Evolutionary conservation across 352 stramenopile species (phyloP).

Genomic region (Globisporangium ultimum): DNA sequence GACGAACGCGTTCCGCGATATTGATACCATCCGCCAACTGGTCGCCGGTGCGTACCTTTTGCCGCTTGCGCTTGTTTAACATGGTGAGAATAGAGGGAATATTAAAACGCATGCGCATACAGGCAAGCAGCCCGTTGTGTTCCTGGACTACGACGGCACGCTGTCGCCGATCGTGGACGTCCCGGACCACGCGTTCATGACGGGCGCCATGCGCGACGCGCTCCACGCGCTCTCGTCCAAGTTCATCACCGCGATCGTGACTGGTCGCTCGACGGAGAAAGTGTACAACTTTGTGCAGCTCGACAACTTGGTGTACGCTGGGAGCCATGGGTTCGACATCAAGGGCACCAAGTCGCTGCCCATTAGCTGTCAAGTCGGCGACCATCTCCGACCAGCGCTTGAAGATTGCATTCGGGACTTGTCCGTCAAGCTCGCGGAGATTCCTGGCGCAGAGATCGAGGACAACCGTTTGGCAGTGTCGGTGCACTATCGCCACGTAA

Average conservation of each 20-base stretch:
- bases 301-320: conserved; percentile 75
- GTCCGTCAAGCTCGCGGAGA: conserved; percentile 30
- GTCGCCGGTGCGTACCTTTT: conserved; percentile 32
- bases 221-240: conserved; percentile 60
- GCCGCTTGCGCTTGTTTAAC: too few relatives aligned
- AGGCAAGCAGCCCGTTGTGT: conserved; percentile 42
- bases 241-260: conserved; percentile 74
- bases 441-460: conserved; percentile 60
- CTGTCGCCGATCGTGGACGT: conserved; percentile 25
- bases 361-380: conserved; percentile 56
- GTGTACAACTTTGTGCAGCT: conserved; percentile 78
- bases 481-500: conserved; percentile 74
- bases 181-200: conserved; percentile 64
- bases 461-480: conserved; percentile 78
- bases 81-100: too few relatives aligned
- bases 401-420: conserved; percentile 39
- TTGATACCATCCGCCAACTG: conserved; percentile 52
- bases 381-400: conserved; percentile 47
- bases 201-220: conserved; percentile 52
- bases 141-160: too few relatives aligned
- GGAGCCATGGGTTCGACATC: conserved; percentile 82
- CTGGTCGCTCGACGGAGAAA: conserved; percentile 67
- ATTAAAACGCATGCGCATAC: not conserved
- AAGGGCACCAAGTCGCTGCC: conserved; percentile 20
- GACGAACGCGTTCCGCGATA: conserved; percentile 53